A percentile compares a stretch with the other conserved stretches of the same genome.
Conservation (phyloP, 2,329 filamentous ascomycete species). For the Penicillium hesseltinei region DNA sequence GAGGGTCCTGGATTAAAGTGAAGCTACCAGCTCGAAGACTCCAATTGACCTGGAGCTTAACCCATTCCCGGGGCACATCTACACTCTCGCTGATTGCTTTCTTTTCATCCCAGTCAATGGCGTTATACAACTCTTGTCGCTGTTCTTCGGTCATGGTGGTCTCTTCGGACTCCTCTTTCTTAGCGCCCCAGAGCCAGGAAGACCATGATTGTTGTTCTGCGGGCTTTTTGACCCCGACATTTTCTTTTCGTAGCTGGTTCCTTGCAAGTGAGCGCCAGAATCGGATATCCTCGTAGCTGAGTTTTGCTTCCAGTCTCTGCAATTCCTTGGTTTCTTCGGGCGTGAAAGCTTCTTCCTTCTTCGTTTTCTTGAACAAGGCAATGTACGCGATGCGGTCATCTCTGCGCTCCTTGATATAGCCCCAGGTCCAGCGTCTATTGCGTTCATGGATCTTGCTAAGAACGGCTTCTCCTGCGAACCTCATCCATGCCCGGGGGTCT, state of each 20-base stretch:
- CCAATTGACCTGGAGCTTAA: slow-evolving; percentile 90
- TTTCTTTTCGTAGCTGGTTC: slow-evolving; percentile 93
- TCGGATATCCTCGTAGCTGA: slow-evolving; percentile 89
- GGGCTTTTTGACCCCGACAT: slow-evolving; percentile 77
- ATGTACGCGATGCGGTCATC: slow-evolving; percentile 90
- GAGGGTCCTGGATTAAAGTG: slow-evolving; percentile 81
- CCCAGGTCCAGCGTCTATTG: slow-evolving; percentile 94
- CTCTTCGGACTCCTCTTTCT: slow-evolving; percentile 70
- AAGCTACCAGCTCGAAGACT: slow-evolving; percentile 96
- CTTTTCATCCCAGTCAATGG: slow-evolving; percentile 98
- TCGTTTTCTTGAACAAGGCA: slow-evolving; percentile 91
- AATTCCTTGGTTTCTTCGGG: slow-evolving; percentile 70
- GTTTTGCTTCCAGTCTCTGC: slow-evolving; percentile 76
- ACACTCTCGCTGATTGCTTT: slow-evolving; percentile 82
- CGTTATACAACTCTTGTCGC: slow-evolving; percentile 91
- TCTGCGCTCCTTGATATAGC: slow-evolving; percentile 85
- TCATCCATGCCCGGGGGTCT: slow-evolving; percentile 87
- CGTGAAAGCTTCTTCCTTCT: slow-evolving; percentile 67
- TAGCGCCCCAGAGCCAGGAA: slow-evolving; percentile 86
- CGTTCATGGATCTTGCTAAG: slow-evolving; percentile 91
- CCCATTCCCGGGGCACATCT: slow-evolving; percentile 82
- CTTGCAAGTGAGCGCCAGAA: slow-evolving; percentile 96
- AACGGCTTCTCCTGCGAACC: slow-evolving; percentile 85
- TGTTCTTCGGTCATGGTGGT: slow-evolving; percentile 93
- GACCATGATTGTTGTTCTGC: slow-evolving; percentile 79